Conservation (phyloP, 2,329 filamentous ascomycete species). For the Colletotrichum aenigma region DNA sequence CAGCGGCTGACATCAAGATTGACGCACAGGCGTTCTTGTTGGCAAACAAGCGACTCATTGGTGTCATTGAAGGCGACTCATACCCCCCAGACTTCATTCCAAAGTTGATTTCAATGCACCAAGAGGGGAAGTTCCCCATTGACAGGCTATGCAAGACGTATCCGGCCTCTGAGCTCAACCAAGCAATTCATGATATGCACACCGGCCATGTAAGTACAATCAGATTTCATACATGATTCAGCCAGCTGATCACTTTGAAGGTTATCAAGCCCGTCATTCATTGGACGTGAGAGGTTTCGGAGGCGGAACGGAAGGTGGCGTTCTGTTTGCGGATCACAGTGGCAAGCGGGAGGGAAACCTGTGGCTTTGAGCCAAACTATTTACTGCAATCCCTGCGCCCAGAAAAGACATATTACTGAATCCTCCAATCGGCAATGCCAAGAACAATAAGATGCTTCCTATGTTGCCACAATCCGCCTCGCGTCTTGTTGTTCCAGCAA, state of each 20-base stretch:
- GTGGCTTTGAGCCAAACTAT: not conserved
- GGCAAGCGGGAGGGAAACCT: not conserved
- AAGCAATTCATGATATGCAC: slow-evolving; percentile 13
- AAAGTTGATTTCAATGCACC: not conserved
- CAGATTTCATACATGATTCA: too few species aligned
- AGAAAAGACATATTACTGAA: not conserved
- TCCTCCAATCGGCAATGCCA: not conserved
- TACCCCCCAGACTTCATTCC: slow-evolving; percentile 5
- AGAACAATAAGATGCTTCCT: not conserved
- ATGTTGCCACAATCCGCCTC: not conserved
- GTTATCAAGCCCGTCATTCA: slow-evolving; percentile 9
- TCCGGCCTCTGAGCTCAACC: not conserved
- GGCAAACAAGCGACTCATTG: not conserved
- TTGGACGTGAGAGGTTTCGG: not conserved
- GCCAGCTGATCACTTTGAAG: not conserved
- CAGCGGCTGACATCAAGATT: slow-evolving; percentile 1
- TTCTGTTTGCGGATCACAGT: not conserved
- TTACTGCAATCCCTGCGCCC: not conserved
- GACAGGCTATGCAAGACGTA: not conserved
- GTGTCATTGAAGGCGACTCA: slow-evolving; percentile 2
- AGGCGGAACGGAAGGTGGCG: not conserved
- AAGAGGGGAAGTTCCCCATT: slow-evolving; percentile 8
- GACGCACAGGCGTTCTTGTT: slow-evolving; percentile 5
- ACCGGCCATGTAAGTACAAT: not conserved
- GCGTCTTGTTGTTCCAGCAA: not conserved